Conservation (phyloP, 2,329 filamentous ascomycete species). For the Colletotrichum godetiae region DNA sequence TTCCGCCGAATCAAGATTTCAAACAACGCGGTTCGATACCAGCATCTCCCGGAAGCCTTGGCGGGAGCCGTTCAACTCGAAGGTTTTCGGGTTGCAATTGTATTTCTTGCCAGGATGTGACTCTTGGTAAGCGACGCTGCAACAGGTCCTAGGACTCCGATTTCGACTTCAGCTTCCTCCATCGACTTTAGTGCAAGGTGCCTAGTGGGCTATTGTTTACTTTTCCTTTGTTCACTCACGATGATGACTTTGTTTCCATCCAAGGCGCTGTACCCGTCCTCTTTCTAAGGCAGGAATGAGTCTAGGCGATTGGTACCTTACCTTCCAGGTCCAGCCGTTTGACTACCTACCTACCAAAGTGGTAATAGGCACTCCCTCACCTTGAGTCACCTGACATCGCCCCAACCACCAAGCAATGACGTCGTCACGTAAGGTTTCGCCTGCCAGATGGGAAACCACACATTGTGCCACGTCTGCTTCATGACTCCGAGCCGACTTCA, state of each 20-base stretch:
- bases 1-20: conserved; percentile 27
- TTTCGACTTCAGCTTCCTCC: conserved; percentile 9
- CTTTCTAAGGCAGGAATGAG: neutral
- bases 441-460: conserved; percentile 31
- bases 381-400: conserved; percentile 32
- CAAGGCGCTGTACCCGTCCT: neutral
- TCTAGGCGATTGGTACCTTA: neutral
- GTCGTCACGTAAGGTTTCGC: conserved; percentile 34
- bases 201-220: conserved; percentile 1
- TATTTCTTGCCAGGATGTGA: neutral
- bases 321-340: neutral
- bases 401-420: conserved; percentile 32
- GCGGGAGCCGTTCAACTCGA: conserved; percentile 6
- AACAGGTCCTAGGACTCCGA: neutral
- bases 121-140: conserved; percentile 13
- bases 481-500: conserved; percentile 31
- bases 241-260: neutral
- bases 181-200: neutral
- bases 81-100: neutral
- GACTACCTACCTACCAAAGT: neutral
- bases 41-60: conserved; percentile 13
- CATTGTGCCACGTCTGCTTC: conserved; percentile 35
- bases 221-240: conserved; percentile 9
- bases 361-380: neutral
- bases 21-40: conserved; percentile 17